Percentiles rank a stretch among this genome's conserved stretches.
phyloP scores from a whole-genome alignment of 495 filamentous ascomycete genomes.

The Tuber microsphaerosporum region DNA sequence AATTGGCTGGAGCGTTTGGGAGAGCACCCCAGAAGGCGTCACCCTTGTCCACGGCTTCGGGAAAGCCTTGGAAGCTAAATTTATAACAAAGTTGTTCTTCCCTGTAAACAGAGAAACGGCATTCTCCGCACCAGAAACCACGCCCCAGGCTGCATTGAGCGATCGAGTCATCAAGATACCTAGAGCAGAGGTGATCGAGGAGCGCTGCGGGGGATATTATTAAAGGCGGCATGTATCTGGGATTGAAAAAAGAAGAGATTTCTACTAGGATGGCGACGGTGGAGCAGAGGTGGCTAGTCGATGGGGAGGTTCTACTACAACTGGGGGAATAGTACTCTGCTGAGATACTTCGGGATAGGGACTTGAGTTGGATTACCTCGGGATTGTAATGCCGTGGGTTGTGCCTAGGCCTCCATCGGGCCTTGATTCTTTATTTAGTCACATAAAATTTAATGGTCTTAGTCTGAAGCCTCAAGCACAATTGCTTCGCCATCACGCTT shows the following conservation, averaged over 20 bases:
- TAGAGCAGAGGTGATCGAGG: conserved; percentile 26
- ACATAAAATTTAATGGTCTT: too few relatives aligned
- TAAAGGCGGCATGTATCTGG: conserved; percentile 33
- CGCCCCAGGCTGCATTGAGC: conserved; percentile 10
- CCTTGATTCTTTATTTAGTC: too few relatives aligned
- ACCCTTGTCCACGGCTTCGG: conserved; percentile 65
- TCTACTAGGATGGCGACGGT: conserved; percentile 17
- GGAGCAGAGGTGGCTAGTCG: conserved; percentile 32
- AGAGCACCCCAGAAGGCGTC: conserved; percentile 62
- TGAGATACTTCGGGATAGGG: too few relatives aligned
- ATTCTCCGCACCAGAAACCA: conserved; percentile 21
- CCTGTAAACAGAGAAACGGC: background rate
- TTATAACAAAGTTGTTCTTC: conserved; percentile 43
- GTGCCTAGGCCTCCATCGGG: too few relatives aligned
- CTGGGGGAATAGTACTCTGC: background rate
- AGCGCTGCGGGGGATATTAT: conserved; percentile 32
- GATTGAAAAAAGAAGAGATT: too few relatives aligned
- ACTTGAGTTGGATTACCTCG: too few relatives aligned
- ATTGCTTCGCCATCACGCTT: too few relatives aligned
- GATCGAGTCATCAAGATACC: conserved; percentile 23
- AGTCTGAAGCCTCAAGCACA: too few relatives aligned
- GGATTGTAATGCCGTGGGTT: too few relatives aligned
- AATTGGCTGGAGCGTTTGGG: too few relatives aligned
- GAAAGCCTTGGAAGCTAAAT: conserved; percentile 52
- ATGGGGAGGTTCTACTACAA: conserved; percentile 25